Conservation (phyloP, 192 early-diverging fungal species). For the Mortierella hygrophila region DNA sequence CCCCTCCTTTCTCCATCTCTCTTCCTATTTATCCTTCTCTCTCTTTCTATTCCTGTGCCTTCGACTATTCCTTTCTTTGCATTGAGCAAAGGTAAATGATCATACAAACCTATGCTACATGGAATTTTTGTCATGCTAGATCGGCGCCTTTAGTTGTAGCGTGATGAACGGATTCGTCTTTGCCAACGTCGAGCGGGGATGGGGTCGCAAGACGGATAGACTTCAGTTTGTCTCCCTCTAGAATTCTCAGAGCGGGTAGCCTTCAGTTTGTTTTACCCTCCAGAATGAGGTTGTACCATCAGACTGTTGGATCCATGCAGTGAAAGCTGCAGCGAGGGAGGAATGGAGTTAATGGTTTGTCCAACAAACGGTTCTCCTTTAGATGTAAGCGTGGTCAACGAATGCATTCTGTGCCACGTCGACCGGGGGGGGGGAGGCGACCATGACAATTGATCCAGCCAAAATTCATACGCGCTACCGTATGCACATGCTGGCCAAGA, state of each 20-base stretch:
- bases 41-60: neutral
- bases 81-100: slow-evolving; percentile 21
- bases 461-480: neutral
- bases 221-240: neutral
- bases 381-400: slow-evolving; percentile 27
- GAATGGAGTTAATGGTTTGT: slow-evolving; percentile 12
- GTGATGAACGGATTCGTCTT: slow-evolving; percentile 12
- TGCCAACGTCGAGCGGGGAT: slow-evolving; percentile 16
- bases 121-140: slow-evolving; percentile 21
- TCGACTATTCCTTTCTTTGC: neutral
- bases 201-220: slow-evolving; percentile 16
- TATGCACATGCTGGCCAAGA: slow-evolving; percentile 24
- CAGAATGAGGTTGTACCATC: slow-evolving; percentile 14
- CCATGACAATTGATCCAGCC: slow-evolving; percentile 14
- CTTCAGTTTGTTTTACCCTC: neutral
- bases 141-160: slow-evolving; percentile 13
- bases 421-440: slow-evolving; percentile 24
- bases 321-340: slow-evolving; percentile 17
- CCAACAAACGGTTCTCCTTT: slow-evolving; percentile 28
- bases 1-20: neutral
- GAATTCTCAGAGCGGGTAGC: too few relatives aligned
- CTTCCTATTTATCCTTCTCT: slow-evolving; percentile 32
- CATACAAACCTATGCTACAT: slow-evolving; percentile 18
- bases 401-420: slow-evolving; percentile 16
- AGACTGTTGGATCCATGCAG: slow-evolving; percentile 27